A percentile compares a stretch with the other conserved stretches of the same genome.
These are phyloP conservation scores for Thyridium curvatum DNA, from an alignment of 2,329 filamentous ascomycete species.

Conservation along the genomic window DNA sequence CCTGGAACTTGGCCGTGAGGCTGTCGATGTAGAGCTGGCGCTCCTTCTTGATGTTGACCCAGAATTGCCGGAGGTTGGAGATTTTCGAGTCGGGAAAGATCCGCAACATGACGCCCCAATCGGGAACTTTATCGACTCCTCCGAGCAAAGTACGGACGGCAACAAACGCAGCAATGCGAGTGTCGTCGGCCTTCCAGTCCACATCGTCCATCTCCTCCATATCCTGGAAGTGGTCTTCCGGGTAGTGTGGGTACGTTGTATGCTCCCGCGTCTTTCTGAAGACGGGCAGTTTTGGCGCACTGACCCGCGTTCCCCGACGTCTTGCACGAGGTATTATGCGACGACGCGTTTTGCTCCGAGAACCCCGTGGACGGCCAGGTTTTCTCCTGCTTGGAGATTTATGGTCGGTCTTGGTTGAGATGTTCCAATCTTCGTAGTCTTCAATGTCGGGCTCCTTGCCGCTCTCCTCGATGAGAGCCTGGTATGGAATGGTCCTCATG, in stretches of 20 bases:
- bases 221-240: constrained; percentile 23
- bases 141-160: constrained; percentile 52
- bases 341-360: no score
- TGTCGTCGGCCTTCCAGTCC: constrained; percentile 35
- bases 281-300: constrained; percentile 13
- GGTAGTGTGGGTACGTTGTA: constrained; percentile 22
- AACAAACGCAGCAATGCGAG: constrained; percentile 50
- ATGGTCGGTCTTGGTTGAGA: constrained; percentile 4
- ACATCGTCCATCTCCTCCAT: constrained; percentile 23
- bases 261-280: constrained; percentile 21
- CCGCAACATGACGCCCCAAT: constrained; percentile 53
- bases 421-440: not conserved
- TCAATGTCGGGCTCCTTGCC: no score
- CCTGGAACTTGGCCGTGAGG: constrained; percentile 57
- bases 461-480: constrained; percentile 24
- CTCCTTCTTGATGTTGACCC: constrained; percentile 44
- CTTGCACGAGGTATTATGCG: no score
- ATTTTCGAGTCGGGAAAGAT: constrained; percentile 49
- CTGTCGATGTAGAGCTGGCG: constrained; percentile 47
- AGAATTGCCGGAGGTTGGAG: constrained; percentile 46
- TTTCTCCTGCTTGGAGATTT: not conserved
- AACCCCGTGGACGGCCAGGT: no score
- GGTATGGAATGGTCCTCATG: constrained; percentile 34
- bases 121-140: constrained; percentile 51
- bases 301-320: constrained; percentile 9